Percentiles rank a stretch among this genome's conserved stretches.
Conservation (phyloP, 2,329 filamentous ascomycete genomes). For the Aspergillus quadrilineatus region DNA sequence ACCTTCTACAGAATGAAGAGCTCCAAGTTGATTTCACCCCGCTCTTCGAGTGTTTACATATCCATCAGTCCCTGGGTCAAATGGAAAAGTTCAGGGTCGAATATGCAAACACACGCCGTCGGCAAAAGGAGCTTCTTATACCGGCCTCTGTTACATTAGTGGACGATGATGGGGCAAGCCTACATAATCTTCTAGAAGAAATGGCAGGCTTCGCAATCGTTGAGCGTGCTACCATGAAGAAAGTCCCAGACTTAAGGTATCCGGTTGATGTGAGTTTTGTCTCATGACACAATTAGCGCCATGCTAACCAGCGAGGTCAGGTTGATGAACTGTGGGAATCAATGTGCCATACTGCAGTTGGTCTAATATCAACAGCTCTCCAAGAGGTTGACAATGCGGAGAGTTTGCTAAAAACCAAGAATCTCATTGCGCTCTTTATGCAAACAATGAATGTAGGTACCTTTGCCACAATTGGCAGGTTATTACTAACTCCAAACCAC, state of each 20-base stretch:
- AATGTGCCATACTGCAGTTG: conserved; percentile 86
- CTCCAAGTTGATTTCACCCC: conserved; percentile 92
- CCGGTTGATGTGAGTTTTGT: conserved; percentile 67
- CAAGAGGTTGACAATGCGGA: conserved; percentile 83
- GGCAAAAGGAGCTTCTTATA: conserved; percentile 87
- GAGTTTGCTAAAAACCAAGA: conserved; percentile 89
- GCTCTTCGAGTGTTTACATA: conserved; percentile 91
- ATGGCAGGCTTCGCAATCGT: conserved; percentile 97
- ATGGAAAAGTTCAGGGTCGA: conserved; percentile 86
- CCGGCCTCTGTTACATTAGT: conserved; percentile 73
- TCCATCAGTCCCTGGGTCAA: conserved; percentile 90
- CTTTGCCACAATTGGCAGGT: conserved; percentile 8
- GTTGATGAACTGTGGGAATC: conserved; percentile 99
- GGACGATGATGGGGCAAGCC: conserved; percentile 76
- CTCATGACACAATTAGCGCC: neutral
- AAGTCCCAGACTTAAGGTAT: conserved; percentile 77
- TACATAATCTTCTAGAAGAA: conserved; percentile 89
- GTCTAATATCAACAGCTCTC: conserved; percentile 75
- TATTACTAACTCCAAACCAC: neutral
- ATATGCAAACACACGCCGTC: conserved; percentile 85
- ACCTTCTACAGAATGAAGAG: conserved; percentile 92
- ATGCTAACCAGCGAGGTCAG: conserved; percentile 43
- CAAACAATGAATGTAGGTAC: conserved; percentile 87
- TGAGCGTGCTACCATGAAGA: conserved; percentile 88
- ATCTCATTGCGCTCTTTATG: conserved; percentile 88